Conservation (phyloP, 495 filamentous ascomycete species). For the Elaphomyces granulatus region DNA sequence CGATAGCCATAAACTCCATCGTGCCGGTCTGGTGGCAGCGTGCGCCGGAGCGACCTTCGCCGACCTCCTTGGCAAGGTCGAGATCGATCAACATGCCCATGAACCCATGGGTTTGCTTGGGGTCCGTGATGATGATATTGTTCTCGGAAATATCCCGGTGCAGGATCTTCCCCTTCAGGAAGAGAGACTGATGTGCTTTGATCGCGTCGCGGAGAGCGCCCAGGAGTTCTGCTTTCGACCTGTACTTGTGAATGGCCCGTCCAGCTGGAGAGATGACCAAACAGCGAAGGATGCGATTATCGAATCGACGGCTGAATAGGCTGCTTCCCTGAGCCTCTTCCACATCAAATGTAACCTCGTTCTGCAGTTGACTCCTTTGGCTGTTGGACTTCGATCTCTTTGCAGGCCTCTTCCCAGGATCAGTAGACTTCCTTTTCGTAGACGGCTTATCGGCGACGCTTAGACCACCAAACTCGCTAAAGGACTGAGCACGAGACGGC, state of each 20-base stretch:
- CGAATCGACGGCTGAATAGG: neutral
- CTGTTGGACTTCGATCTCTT: constrained; percentile 3
- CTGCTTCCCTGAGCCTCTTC: neutral
- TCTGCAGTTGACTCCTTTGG: constrained; percentile 3
- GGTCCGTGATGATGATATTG: neutral
- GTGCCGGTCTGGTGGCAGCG: neutral
- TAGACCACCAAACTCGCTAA: constrained; percentile 3
- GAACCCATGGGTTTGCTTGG: constrained; percentile 2
- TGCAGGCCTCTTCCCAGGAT: constrained; percentile 1
- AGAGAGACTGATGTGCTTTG: neutral
- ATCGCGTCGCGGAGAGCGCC: neutral
- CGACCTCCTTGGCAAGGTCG: neutral
- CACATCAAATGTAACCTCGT: neutral
- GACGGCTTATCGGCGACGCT: constrained; percentile 1
- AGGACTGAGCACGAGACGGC: constrained; percentile 1
- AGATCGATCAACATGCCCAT: constrained; percentile 8
- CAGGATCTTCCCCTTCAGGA: neutral
- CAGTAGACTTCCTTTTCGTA: constrained; percentile 5
- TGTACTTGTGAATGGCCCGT: neutral
- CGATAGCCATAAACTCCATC: neutral
- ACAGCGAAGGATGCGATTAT: neutral
- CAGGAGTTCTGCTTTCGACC: no score
- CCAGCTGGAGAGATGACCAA: neutral
- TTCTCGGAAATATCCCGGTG: neutral
- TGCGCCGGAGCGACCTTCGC: constrained; percentile 4